phyloP scores from a whole-genome alignment of 768 basidiomycete genomes.

The Hortiboletus campestris region DNA sequence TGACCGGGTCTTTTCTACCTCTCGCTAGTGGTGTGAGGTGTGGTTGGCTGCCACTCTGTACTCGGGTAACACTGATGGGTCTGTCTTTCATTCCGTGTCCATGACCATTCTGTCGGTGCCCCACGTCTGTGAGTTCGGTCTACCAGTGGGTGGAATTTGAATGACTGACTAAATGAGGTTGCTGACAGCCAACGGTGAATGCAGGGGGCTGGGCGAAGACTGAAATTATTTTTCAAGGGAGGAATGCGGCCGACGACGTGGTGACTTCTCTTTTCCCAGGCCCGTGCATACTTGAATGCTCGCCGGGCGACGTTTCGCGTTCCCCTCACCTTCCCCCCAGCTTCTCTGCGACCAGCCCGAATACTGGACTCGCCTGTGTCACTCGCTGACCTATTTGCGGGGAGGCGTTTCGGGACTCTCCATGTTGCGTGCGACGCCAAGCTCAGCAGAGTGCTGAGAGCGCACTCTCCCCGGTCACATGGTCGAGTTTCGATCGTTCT shows the following conservation, averaged over 20 bases:
- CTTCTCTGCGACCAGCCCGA: not conserved
- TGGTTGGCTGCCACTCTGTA: not conserved
- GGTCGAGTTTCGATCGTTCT: not conserved
- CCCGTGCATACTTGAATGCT: not conserved
- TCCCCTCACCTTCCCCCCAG: not conserved
- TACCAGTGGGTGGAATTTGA: not conserved
- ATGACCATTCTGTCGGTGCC: not conserved
- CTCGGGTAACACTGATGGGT: not conserved
- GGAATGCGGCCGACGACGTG: not conserved
- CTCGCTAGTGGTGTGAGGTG: not conserved
- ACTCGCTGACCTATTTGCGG: not conserved
- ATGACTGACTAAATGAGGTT: not conserved
- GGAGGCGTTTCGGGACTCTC: not conserved
- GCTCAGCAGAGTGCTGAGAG: not conserved
- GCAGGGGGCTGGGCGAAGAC: not conserved
- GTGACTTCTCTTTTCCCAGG: not conserved
- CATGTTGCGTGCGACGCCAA: not conserved
- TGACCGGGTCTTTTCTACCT: not conserved
- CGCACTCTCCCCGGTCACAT: not conserved
- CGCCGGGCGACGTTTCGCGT: not conserved
- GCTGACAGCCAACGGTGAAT: slow-evolving; percentile 2
- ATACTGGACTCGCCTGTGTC: not conserved
- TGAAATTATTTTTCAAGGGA: not conserved
- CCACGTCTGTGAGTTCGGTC: not conserved
- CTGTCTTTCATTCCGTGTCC: not conserved